A percentile compares a stretch with the other conserved stretches of the same genome.
These are phyloP conservation scores for Cladophialophora exuberans DNA, from an alignment of 2,329 filamentous ascomycete species.

Conservation along the genomic window DNA sequence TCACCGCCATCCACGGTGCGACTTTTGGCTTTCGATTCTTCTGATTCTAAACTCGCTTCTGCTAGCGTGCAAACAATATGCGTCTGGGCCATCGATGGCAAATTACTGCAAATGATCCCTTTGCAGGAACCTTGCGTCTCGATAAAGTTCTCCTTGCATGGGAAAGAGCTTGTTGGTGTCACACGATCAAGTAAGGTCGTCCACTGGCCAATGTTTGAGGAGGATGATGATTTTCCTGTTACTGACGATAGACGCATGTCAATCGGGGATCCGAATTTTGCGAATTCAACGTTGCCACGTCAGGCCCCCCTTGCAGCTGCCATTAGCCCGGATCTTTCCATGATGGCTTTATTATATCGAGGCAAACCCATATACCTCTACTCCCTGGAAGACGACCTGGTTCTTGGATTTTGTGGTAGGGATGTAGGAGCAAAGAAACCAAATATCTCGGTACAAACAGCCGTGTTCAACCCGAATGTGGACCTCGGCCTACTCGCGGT, in stretches of 20 bases:
- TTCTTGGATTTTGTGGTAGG: background rate
- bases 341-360: slow-evolving; percentile 4
- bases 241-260: background rate
- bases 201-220: background rate
- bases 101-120: background rate
- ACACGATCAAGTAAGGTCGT: background rate
- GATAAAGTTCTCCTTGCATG: background rate
- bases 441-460: slow-evolving; percentile 1
- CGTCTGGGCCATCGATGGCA: background rate
- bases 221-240: background rate
- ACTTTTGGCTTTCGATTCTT: background rate
- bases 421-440: background rate
- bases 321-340: background rate
- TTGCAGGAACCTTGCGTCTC: background rate
- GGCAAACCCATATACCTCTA: background rate
- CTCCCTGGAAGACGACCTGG: background rate
- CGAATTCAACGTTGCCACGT: background rate
- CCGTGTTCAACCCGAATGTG: background rate
- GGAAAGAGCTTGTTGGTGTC: background rate
- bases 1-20: background rate
- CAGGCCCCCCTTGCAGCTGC: background rate
- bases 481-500: background rate
- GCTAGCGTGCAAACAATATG: background rate
- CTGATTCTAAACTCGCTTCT: slow-evolving; percentile 1
- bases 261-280: background rate